These are phyloP conservation scores for Brassica cretica DNA, from an alignment of 345 rosid species.

Conservation along the genomic window DNA sequence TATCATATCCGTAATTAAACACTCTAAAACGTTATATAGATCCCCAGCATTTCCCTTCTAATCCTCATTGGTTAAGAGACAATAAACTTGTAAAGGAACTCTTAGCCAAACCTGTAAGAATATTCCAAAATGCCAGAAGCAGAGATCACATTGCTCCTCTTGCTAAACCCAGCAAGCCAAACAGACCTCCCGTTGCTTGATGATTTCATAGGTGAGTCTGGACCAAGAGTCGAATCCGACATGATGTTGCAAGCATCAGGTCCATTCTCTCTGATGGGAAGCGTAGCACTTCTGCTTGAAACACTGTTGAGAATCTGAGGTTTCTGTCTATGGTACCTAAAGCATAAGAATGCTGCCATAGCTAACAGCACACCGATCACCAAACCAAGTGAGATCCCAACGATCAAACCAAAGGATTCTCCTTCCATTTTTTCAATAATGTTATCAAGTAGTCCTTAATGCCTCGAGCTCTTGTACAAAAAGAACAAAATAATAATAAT, in stretches of 20 bases:
- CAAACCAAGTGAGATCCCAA: slow-evolving; percentile 86
- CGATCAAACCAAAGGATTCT: slow-evolving; percentile 80
- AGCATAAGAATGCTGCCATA: background rate
- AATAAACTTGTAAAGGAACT: too few relatives aligned
- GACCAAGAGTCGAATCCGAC: slow-evolving; percentile 83
- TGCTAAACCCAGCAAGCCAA: slow-evolving; percentile 77
- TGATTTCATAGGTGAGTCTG: slow-evolving; percentile 82
- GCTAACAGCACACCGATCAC: slow-evolving; percentile 67
- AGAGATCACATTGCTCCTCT: slow-evolving; percentile 58
- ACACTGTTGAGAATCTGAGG: slow-evolving; percentile 83
- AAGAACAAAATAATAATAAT: background rate
- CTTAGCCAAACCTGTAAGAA: slow-evolving; percentile 65
- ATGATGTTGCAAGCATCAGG: slow-evolving; percentile 64
- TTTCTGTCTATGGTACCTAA: slow-evolving; percentile 6
- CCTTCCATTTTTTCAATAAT: slow-evolving; percentile 54
- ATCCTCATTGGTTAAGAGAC: too few relatives aligned
- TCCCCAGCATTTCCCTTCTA: too few relatives aligned
- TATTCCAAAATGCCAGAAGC: slow-evolving; percentile 92
- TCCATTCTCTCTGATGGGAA: slow-evolving; percentile 82
- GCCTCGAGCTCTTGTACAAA: slow-evolving; percentile 42
- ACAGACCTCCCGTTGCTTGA: slow-evolving; percentile 58
- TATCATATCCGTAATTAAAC: too few relatives aligned
- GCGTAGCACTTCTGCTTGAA: slow-evolving; percentile 68
- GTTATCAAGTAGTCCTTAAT: background rate
- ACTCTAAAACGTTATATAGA: too few relatives aligned